Base-by-base conservation (phyloP, 164 flowering plant species). In the Dillenia turbinata region DNA sequence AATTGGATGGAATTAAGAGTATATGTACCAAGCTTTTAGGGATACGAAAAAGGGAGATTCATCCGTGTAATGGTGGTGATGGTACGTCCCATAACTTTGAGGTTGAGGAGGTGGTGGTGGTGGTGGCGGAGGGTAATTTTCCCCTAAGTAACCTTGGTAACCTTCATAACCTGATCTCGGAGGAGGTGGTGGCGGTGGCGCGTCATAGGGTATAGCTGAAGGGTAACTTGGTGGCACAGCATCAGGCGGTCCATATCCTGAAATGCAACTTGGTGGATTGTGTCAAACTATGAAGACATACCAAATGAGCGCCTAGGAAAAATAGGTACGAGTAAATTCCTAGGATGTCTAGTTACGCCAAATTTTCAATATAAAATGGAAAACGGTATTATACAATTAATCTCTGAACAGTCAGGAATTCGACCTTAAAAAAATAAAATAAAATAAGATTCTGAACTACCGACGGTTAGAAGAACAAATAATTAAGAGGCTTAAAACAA, bases 11-110 rank as follows among this genome's bases (percentile, higher is more conserved):
- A 33, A 33, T 33, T 33, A 33, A 24, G 11, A 66, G 48, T 15
- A 14, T 14, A 57, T 72, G 13, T 72, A 79, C 83, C 80, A 79
- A 17, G 75, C 76, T 61, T n/a, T 55, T 1, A 79, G 52, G 55
- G 62, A 69, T 9, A 79, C 75, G 49, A 17, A 7, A 56, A 77
- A 75, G 17, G 73, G 70, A 60, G 52, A 14, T 1, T 72, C 57
- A 12, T 64, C 66, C 0, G 40, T 33, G 6, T 68, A 53, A 22
- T 66, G 44, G 24, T 66, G 11, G 1, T 61, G 69, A 10, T 69
- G 66, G 57, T 73, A 52, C 7, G 40, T 50, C 13, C 40, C 40
- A 33, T 5, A 33, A 33, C 40, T 33, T 33, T 54, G 67, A 4
- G 59, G 54, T 14, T 53, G 68, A 2, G 65, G 75, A 0, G 55